Base-by-base conservation (phyloP, 805 yeast genomes). In the Torulaspora microellipsoides region DNA sequence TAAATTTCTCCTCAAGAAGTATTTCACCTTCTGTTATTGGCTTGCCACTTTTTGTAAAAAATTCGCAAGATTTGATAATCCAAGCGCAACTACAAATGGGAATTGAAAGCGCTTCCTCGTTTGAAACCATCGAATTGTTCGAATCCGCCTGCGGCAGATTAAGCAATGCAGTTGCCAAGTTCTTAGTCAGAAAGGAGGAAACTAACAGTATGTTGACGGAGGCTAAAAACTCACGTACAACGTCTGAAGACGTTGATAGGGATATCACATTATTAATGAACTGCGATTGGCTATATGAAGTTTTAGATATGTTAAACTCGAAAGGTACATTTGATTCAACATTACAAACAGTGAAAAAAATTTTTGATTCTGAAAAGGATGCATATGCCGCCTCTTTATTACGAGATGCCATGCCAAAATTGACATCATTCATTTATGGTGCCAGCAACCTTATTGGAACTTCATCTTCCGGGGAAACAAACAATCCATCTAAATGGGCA, bases 351-450 rank as follows among this genome's bases (percentile, higher is more conserved):
- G 45, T 57, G 10, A 66, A 60, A 38, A 53, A 52, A 5, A 46
- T 65, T 1, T 65, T 62, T 48, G 65, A 49, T 44, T 50, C 36
- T 15, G 67, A 55, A 40, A 64, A 51, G 67, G 75, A 60, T 44
- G 44, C 48, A 1, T 83, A 79, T 59, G 71, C 80, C 10, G 60
- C 58, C n/a, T 54, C 53, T n/a, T 62, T 81, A 12, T 58, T 80
- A 33, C 63, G 68, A 43, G 71, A 80, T 36, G 71, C 79, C 17
- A 71, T 88, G 55, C 91, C 93, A 0, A 83, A 83, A 55, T 55
- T 89, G 38, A 67, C 78, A 12, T 79, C 77, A 23, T 83, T 85
- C 59, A 76, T 88, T 2, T 72, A 73, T 32, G 85, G 81, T 29
- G 77, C 81, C 33, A 83, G 81, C 45, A 71, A 75, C 2, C 59